phyloP scores from a whole-genome alignment of 352 stramenopile species.

The Pythium aphanidermatum region DNA sequence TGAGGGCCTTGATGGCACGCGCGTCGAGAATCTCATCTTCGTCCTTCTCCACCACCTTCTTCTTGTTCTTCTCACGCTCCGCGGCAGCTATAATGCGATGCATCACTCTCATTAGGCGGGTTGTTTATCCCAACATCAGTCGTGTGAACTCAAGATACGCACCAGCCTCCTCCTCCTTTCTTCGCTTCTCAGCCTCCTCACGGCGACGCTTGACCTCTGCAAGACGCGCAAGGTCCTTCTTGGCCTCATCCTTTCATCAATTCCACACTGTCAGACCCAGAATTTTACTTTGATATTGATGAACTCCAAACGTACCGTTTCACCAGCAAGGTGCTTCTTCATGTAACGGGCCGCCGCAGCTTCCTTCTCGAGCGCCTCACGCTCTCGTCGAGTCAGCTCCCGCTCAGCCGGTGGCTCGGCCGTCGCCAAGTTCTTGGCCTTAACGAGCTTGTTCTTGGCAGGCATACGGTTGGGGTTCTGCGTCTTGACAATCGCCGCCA shows the following conservation, averaged over 20 bases:
- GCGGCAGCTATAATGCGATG: conserved; percentile 27
- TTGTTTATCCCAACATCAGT: too few species aligned
- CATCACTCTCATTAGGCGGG: too few species aligned
- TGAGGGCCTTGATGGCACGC: conserved; percentile 80
- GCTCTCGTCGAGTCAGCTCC: conserved; percentile 77
- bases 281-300: too few species aligned
- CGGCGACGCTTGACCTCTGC: conserved; percentile 73
- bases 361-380: conserved; percentile 86
- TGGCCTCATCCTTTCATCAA: conserved; percentile 64
- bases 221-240: conserved; percentile 79
- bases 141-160: conserved; percentile 12
- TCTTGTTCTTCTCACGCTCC: conserved; percentile 57
- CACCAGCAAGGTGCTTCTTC: conserved; percentile 80
- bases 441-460: conserved; percentile 77
- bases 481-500: conserved; percentile 63
- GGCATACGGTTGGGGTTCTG: conserved; percentile 79
- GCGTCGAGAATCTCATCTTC: conserved; percentile 74
- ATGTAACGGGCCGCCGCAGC: conserved; percentile 59
- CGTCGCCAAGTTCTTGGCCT: conserved; percentile 75
- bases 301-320: conserved; percentile 49
- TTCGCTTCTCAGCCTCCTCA: conserved; percentile 73
- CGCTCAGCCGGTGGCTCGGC: conserved; percentile 45
- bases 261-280: too few species aligned
- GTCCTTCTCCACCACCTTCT: conserved; percentile 54
- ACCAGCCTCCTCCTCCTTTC: conserved; percentile 78